Evolutionary conservation across 441 rosid genomes (phyloP).

Genomic region (Erysimum cheiri): DNA sequence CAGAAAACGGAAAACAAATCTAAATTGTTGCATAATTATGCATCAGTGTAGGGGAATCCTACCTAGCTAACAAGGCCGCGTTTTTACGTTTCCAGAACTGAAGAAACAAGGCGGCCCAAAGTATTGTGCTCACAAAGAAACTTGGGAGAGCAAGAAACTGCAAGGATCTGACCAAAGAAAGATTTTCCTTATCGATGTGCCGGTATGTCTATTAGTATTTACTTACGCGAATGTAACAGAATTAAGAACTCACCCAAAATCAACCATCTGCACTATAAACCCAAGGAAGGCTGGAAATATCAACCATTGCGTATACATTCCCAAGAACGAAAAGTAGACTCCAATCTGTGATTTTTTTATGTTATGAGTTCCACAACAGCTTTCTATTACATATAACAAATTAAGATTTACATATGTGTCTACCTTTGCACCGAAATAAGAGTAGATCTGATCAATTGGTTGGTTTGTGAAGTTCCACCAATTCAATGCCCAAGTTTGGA

Average conservation of each 20-base stretch:
- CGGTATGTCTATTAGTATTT: conserved; percentile 19
- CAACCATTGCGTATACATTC: conserved; percentile 88
- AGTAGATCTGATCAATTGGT: conserved; percentile 84
- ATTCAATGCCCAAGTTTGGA: conserved; percentile 81
- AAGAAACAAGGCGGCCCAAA: conserved; percentile 91
- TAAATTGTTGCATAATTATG: neutral
- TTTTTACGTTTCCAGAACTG: conserved; percentile 98
- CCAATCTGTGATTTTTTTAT: conserved; percentile 65
- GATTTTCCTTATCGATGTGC: conserved; percentile 26
- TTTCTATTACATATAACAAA: conserved; percentile 12
- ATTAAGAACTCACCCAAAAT: conserved; percentile 65
- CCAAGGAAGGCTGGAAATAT: conserved; percentile 81
- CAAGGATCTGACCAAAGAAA: conserved; percentile 61
- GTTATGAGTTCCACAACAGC: conserved; percentile 35
- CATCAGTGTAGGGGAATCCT: conserved; percentile 18
- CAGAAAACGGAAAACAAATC: conserved; percentile 2
- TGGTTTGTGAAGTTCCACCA: conserved; percentile 76
- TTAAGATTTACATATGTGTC: conserved; percentile 13
- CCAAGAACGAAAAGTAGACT: conserved; percentile 86
- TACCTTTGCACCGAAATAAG: conserved; percentile 89
- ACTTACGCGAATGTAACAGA: conserved; percentile 25
- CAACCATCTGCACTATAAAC: conserved; percentile 63
- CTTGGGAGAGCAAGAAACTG: conserved; percentile 75
- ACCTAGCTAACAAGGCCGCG: conserved; percentile 78
- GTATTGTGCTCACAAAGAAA: conserved; percentile 69